Percentiles rank a stretch among this genome's conserved stretches.
These are phyloP conservation scores for Malassezia obtusa DNA, from an alignment of 1,284 basidiomycete species.

Conservation along the genomic window DNA sequence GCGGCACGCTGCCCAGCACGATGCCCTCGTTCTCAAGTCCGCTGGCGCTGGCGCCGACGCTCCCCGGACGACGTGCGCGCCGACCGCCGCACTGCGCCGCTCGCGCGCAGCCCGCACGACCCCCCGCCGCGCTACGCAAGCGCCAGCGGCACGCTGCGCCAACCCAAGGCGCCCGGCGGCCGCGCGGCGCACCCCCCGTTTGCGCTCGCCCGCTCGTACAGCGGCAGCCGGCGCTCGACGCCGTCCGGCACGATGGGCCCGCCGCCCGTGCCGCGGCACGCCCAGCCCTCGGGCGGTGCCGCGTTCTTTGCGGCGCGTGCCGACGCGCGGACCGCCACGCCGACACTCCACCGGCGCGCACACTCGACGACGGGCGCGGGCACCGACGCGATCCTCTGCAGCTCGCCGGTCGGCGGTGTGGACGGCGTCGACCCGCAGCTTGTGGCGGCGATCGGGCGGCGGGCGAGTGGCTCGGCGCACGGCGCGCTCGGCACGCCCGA, in stretches of 20 bases:
- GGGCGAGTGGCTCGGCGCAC: neutral
- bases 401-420: constrained; percentile 41
- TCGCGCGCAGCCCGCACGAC: too few species aligned
- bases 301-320: neutral
- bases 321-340: neutral
- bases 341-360: constrained; percentile 29
- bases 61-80: constrained; percentile 32
- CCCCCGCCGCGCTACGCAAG: neutral
- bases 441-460: constrained; percentile 39
- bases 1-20: constrained; percentile 6
- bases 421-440: constrained; percentile 45
- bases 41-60: constrained; percentile 35
- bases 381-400: constrained; percentile 24
- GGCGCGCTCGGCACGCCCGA: neutral
- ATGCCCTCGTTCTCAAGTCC: constrained; percentile 44
- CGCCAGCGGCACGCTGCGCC: neutral
- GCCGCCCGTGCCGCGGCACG: constrained; percentile 10
- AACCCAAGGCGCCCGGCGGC: neutral
- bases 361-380: constrained; percentile 33
- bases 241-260: constrained; percentile 15
- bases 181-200: neutral
- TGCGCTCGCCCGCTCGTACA: neutral
- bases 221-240: neutral
- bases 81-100: neutral
- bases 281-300: neutral